Evolutionary conservation across 2,329 filamentous ascomycete species (phyloP), one percentile per base, ranked within the genome.

Genomic region (Trichoderma sp.): DNA sequence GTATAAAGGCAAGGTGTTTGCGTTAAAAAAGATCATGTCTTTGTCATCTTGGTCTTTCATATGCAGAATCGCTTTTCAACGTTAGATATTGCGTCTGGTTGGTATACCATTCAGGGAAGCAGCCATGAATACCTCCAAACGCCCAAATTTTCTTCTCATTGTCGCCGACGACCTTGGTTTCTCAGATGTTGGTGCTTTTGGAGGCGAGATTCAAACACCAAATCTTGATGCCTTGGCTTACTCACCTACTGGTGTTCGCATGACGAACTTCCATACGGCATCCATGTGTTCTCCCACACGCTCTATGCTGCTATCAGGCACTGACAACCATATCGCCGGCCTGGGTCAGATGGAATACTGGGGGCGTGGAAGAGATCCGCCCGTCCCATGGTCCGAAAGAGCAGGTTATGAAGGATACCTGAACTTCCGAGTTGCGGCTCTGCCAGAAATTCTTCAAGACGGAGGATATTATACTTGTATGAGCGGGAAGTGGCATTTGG

Each of bases 361-460:
- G 63, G 63, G 63, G 5, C 63, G 63, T 56, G 63, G 63, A 32
- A 52, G 63, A 11, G 63, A 66, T 16, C 63, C 63, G 16, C 63
- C 63, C 2, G 63, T 66, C 30, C 63, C 63, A 43, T 66, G 63
- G 63, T 66, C 63, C 26, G n/a, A 56, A 49, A 52, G 51, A 8
- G 86, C 87, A 0, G 87, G 87, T 0, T 88, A 90, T 69, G 87
- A 90, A 74, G 87, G 88, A 0, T 90, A 89, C 72, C 79, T 90
- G 34, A 90, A 90, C 24, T 66, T 58, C 70, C 79, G 83, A 1
- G 87, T 90, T 3, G 88, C 81, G 1, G 83, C 87, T 6, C 76
- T 89, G 14, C 86, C 87, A 2, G 87, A 90, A 74, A 73, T 90
- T 2, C 80, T 90, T 4, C 83, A 80, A 5, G 87, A 89, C 69